Conservation (phyloP, 2,329 filamentous ascomycete species). For the Hirsutella minnesotensis region DNA sequence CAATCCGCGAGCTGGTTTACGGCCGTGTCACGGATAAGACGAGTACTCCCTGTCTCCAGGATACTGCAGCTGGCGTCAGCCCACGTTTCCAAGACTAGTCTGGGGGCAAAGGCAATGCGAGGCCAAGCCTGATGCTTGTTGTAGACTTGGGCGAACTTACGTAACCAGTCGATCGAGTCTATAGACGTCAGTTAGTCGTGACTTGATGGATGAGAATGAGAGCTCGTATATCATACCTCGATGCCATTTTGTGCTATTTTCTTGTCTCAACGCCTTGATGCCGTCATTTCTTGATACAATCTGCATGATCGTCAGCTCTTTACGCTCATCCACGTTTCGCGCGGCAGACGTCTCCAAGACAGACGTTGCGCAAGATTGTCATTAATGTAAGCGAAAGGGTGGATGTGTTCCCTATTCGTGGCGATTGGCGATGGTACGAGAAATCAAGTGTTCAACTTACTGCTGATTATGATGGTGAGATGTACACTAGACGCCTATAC, state of each 20-base stretch:
- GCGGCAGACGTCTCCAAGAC: background rate
- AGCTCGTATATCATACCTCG: too few species aligned
- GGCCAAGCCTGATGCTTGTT: background rate
- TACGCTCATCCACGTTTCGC: too few species aligned
- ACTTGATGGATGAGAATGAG: background rate
- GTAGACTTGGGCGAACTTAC: slow-evolving; percentile 43
- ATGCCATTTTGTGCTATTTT: slow-evolving; percentile 38
- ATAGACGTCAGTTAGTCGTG: slow-evolving; percentile 4
- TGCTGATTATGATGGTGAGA: too few species aligned
- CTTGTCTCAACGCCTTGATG: slow-evolving; percentile 8
- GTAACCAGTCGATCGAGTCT: slow-evolving; percentile 80
- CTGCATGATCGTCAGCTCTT: background rate
- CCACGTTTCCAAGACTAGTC: background rate
- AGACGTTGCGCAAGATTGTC: background rate
- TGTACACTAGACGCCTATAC: too few species aligned
- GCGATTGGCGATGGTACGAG: too few species aligned
- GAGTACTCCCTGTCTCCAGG: slow-evolving; percentile 93
- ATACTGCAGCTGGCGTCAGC: slow-evolving; percentile 41
- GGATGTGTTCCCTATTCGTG: too few species aligned
- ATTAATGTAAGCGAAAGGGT: too few species aligned
- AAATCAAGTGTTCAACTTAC: too few species aligned
- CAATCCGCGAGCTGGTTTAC: slow-evolving; percentile 95
- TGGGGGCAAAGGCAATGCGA: background rate
- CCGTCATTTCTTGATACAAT: slow-evolving; percentile 16
- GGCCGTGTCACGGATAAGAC: slow-evolving; percentile 90